Evolutionary conservation across 768 basidiomycete species (phyloP), one percentile per base, ranked within the genome.

Genomic region (Tephrocybe sp.): DNA sequence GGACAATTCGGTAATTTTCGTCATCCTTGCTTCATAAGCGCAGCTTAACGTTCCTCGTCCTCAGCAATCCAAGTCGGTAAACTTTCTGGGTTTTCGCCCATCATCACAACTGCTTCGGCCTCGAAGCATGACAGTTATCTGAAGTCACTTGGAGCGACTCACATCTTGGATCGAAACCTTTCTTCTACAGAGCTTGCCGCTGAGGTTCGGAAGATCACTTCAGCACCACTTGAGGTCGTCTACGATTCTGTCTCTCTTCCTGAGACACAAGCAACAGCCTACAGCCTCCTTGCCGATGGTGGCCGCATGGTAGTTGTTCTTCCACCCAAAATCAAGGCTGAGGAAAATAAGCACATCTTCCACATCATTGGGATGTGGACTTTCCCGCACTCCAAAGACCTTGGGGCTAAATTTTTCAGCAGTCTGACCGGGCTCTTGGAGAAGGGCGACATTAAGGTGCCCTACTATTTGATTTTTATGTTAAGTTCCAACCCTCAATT

Each of bases 1-100:
- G 74, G 74, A 13, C 70, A 75, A 55, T 67, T 55, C 16, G 69
- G 72, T 72, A 39, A 26, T n/a, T n/a, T n/a, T n/a, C n/a, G n/a
- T n/a, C n/a, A n/a, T n/a, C n/a, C n/a, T n/a, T 11, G 30, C 32
- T 5, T 23, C 12, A 34, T 2, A 9, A 36, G 13, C 19, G 2
- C 36, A 1, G 12, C 10, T 6, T 10, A 22, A 38, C 9, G 31
- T 6, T 17, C 31, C 9, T 4, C 31, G 4, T 20, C 2, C 26
- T 8, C 19, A 45, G 34, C 26, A 4, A 45, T 47, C 11, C 40
- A 42, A n/a, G 62, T 75, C n/a, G 72, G 69, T 17, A 62, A 52
- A 38, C 45, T 70, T 33, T 70, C 72, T 2, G 73, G 72, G 4
- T 75, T 72, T 58, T 62, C 64, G 19, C 69, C 70, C 8, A 69